Evolutionary conservation across 495 filamentous ascomycete genomes (phyloP).

Genomic region (Saxophila tyrrhenica): DNA sequence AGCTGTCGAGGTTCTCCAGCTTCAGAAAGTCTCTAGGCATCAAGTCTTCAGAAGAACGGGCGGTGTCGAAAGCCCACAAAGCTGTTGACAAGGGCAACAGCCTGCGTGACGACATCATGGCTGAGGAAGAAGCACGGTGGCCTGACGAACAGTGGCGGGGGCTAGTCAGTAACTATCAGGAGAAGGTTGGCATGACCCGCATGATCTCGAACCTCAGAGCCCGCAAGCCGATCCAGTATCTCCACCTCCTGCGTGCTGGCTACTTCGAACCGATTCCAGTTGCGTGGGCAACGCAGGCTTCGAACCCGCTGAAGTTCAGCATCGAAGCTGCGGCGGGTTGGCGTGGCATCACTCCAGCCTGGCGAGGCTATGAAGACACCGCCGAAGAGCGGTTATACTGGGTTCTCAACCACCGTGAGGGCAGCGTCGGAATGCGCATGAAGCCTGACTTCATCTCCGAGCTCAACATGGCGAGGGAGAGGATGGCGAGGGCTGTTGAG

Average conservation of each 20-base stretch:
- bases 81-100: conserved; percentile 17
- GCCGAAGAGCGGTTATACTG: conserved; percentile 41
- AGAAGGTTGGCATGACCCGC: conserved; percentile 32
- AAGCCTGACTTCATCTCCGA: conserved; percentile 37
- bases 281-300: conserved; percentile 31
- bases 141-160: conserved; percentile 29
- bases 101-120: conserved; percentile 30
- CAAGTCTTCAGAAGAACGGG: conserved; percentile 28
- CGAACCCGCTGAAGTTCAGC: conserved; percentile 37
- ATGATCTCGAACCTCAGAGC: conserved; percentile 33
- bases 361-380: conserved; percentile 38
- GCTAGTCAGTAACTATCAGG: conserved; percentile 34
- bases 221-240: conserved; percentile 33
- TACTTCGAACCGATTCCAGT: conserved; percentile 41
- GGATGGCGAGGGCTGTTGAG: conserved; percentile 35
- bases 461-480: conserved; percentile 31
- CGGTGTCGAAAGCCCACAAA: conserved; percentile 16
- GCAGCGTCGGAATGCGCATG: conserved; percentile 23
- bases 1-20: conserved; percentile 26
- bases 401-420: conserved; percentile 37
- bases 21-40: conserved; percentile 32
- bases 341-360: conserved; percentile 38
- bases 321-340: conserved; percentile 36
- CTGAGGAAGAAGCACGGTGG: conserved; percentile 36
- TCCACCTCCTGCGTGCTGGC: conserved; percentile 38